Percentiles rank a stretch among this genome's conserved stretches.
Conservation (phyloP, 345 rosid species). For the Citropsis articulata region DNA sequence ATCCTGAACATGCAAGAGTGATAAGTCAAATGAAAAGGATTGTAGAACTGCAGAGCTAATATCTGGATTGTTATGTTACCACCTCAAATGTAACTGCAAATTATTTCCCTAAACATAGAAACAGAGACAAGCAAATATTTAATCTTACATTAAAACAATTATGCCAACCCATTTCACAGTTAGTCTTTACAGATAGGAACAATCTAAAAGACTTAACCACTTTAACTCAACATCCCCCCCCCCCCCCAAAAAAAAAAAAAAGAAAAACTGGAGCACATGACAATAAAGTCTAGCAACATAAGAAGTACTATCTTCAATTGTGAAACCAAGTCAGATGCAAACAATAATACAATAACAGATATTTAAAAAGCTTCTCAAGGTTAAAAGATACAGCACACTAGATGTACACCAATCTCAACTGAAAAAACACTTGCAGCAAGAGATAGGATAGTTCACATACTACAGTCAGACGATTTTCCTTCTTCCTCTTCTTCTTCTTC, state of each 20-base stretch:
- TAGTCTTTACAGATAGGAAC: background rate
- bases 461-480: slow-evolving; percentile 12
- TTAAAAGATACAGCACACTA: background rate
- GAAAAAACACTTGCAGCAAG: background rate
- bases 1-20: slow-evolving; percentile 35
- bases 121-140: background rate
- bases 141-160: background rate
- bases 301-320: background rate
- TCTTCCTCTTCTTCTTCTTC: slow-evolving; percentile 21
- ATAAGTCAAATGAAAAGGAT: slow-evolving; percentile 5
- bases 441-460: slow-evolving; percentile 18
- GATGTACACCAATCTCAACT: background rate
- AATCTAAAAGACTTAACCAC: background rate
- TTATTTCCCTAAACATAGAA: background rate
- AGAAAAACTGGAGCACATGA: background rate
- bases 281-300: background rate
- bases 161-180: background rate
- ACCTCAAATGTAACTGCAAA: background rate
- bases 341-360: background rate
- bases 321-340: background rate
- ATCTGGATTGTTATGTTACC: background rate
- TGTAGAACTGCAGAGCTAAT: background rate
- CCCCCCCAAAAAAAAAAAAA: background rate
- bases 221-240: background rate
- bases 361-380: background rate